phyloP scores from a whole-genome alignment of 768 basidiomycete genomes.

The Leccinum barrowsii region DNA sequence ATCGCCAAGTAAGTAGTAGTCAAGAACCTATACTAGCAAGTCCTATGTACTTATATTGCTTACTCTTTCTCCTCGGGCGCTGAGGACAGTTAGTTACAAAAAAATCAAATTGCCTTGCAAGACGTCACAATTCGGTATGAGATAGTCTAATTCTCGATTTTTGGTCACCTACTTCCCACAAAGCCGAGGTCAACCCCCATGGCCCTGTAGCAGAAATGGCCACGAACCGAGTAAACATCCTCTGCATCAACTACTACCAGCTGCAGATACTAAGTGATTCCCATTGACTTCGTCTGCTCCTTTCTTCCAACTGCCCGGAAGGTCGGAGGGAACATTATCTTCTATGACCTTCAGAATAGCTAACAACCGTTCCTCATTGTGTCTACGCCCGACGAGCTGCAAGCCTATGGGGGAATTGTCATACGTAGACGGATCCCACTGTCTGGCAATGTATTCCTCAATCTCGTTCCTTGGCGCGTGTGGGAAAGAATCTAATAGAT shows the following conservation, averaged over 20 bases:
- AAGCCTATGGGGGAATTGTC: conserved; percentile 43
- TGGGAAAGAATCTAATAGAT: conserved; percentile 9
- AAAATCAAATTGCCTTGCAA: not conserved
- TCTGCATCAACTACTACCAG: not conserved
- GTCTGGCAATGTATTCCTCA: conserved; percentile 34
- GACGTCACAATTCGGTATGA: not conserved
- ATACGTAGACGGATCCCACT: conserved; percentile 43
- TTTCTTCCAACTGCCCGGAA: conserved; percentile 10
- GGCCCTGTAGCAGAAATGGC: conserved; percentile 10
- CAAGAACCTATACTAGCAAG: not conserved
- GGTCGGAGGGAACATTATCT: conserved; percentile 13
- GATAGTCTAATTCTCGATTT: not conserved
- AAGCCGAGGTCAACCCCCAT: not conserved
- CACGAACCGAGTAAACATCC: conserved; percentile 8
- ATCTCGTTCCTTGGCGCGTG: conserved; percentile 32
- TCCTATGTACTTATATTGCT: not conserved
- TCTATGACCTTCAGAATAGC: conserved; percentile 43
- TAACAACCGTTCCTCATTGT: conserved; percentile 48
- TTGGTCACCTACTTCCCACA: conserved; percentile 11
- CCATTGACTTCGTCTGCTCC: conserved; percentile 12
- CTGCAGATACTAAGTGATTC: not conserved
- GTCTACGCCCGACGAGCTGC: conserved; percentile 49
- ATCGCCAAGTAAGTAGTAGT: not conserved
- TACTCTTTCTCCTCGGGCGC: too few species aligned
- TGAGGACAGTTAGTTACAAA: too few species aligned